phyloP scores from a whole-genome alignment of 2,329 filamentous ascomycete species.

The Kalmusia sp. region DNA sequence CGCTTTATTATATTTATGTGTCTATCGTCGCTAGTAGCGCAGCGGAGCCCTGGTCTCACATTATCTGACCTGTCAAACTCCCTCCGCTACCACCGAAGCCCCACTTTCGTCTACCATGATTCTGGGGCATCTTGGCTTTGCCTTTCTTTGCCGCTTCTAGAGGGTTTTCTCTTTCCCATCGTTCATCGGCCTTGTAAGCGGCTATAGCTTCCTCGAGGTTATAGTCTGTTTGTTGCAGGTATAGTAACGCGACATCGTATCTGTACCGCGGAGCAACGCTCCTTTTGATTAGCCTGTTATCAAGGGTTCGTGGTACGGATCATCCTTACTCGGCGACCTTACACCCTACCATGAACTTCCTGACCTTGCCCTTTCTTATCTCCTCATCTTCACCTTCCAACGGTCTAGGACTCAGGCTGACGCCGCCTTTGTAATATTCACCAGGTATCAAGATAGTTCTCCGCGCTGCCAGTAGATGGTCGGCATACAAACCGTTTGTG shows the following conservation, averaged over 20 bases:
- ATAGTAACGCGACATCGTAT: constrained; percentile 75
- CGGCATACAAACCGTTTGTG: constrained; percentile 73
- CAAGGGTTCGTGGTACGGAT: neutral
- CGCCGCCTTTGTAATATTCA: constrained; percentile 70
- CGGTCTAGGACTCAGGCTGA: constrained; percentile 73
- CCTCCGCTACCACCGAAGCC: constrained; percentile 39
- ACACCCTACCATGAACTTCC: constrained; percentile 80
- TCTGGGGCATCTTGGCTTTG: constrained; percentile 43
- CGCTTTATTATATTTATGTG: no score
- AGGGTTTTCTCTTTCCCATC: constrained; percentile 76
- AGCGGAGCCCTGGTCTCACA: no score
- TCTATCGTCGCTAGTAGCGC: no score
- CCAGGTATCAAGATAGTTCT: constrained; percentile 75
- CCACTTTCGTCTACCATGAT: constrained; percentile 42
- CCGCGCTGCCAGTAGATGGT: constrained; percentile 74
- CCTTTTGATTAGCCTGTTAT: constrained; percentile 41
- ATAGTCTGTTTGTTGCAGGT: constrained; percentile 74
- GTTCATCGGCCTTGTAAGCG: constrained; percentile 73
- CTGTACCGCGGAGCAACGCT: constrained; percentile 50
- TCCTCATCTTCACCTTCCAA: constrained; percentile 79
- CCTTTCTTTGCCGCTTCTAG: constrained; percentile 56
- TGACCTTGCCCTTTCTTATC: constrained; percentile 71
- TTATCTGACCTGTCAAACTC: constrained; percentile 46
- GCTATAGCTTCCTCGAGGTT: constrained; percentile 70
- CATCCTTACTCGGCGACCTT: constrained; percentile 75